A percentile compares a stretch with the other conserved stretches of the same genome.
Conservation (phyloP, 78 protist genomes). For the Reticulomyxa filosa region DNA sequence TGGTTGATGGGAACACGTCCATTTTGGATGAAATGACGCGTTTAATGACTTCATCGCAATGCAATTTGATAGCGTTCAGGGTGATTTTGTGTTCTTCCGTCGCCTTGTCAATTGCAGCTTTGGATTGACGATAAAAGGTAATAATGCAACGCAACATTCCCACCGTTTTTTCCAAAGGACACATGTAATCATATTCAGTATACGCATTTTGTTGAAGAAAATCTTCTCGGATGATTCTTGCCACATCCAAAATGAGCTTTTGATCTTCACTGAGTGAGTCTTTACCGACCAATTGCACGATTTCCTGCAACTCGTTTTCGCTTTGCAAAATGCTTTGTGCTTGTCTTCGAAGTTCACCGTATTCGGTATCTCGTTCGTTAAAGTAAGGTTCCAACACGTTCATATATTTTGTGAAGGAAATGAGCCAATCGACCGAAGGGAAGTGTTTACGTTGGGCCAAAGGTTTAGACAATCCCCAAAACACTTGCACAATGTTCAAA, state of each 20-base stretch:
- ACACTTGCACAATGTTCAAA: constrained; percentile 94
- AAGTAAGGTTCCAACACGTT: constrained; percentile 64
- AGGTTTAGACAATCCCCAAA: constrained; percentile 98
- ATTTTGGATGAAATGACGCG: background rate
- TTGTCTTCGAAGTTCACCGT: background rate
- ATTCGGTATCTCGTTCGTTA: constrained; percentile 35
- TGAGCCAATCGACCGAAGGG: constrained; percentile 97
- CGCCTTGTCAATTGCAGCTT: constrained; percentile 35
- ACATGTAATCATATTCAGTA: constrained; percentile 71
- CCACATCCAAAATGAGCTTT: constrained; percentile 59
- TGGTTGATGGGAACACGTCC: background rate
- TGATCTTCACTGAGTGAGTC: constrained; percentile 95
- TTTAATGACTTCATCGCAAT: background rate
- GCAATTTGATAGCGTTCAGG: constrained; percentile 23
- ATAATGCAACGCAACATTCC: constrained; percentile 81
- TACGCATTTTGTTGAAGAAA: constrained; percentile 83
- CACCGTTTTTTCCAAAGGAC: constrained; percentile 96
- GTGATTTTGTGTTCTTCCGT: constrained; percentile 47
- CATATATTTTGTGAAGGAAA: constrained; percentile 54
- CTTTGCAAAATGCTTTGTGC: constrained; percentile 70
- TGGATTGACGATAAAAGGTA: constrained; percentile 51
- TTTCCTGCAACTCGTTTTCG: constrained; percentile 89
- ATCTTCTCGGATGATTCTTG: constrained; percentile 88
- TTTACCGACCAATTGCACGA: constrained; percentile 90
- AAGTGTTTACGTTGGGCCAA: constrained; percentile 99